Evolutionary conservation across 2,329 filamentous ascomycete species (phyloP).

Genomic region (Bipolaris sorokiniana): DNA sequence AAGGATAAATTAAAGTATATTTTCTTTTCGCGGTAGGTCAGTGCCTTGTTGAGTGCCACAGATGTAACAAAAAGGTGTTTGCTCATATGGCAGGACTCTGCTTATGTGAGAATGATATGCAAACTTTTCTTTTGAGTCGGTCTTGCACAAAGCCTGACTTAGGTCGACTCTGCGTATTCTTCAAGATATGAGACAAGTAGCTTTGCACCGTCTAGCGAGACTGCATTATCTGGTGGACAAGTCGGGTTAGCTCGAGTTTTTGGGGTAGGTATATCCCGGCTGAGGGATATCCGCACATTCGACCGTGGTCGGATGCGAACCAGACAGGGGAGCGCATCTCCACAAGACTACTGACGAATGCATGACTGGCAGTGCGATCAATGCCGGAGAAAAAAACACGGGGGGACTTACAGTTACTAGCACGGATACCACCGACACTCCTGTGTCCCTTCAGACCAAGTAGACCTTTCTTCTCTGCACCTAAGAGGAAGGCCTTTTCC

Average conservation of each 20-base stretch:
- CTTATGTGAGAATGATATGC: neutral
- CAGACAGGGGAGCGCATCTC: conserved; percentile 23
- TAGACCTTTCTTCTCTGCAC: conserved; percentile 70
- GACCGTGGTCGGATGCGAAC: neutral
- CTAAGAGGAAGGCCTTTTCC: conserved; percentile 81
- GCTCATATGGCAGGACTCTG: conserved; percentile 1
- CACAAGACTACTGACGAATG: conserved; percentile 5
- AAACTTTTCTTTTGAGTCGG: conserved; percentile 18
- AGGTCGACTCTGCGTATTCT: conserved; percentile 58
- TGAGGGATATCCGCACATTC: conserved; percentile 5
- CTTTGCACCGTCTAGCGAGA: conserved; percentile 70
- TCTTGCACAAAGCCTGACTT: conserved; percentile 23
- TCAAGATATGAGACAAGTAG: conserved; percentile 71
- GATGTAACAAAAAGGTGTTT: conserved; percentile 1
- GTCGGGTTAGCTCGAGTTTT: conserved; percentile 23
- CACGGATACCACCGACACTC: conserved; percentile 82
- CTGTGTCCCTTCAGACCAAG: conserved; percentile 88
- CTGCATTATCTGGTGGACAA: conserved; percentile 69
- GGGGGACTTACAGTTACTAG: conserved; percentile 69
- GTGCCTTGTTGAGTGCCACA: conserved; percentile 38
- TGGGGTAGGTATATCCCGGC: conserved; percentile 9
- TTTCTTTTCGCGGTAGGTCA: conserved; percentile 16
- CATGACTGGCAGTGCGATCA: conserved; percentile 11
- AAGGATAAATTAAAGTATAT: conserved; percentile 21
- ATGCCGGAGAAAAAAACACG: conserved; percentile 11